Base-by-base conservation (phyloP, 306 rosid genomes). In the Vigna unguiculata region DNA sequence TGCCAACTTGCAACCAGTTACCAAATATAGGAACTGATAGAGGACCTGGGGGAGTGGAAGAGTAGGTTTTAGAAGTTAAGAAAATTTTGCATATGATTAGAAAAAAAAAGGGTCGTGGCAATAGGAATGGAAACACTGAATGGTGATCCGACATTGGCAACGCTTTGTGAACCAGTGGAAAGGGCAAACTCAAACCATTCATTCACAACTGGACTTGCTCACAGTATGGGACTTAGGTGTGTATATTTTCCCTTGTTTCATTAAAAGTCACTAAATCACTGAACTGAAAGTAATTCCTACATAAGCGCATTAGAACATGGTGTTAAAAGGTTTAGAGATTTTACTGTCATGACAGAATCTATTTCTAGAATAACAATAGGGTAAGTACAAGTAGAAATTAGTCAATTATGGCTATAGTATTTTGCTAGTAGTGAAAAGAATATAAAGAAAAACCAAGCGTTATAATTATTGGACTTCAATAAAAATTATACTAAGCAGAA, bases 101-200 rank as follows among this genome's bases (percentile, higher is more conserved):
- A n/a, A 4, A 69, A 36, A 53, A 52, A 77, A 38, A 72, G 20
- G 28, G 63, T 55, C 47, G 80, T 59, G 46, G 79, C 81, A 38
- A 4, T 10, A 25, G 64, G 72, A 67, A 77, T n/a, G 0, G 60
- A 47, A 40, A 43, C 36, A 43, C 52, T 6, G 40, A 40, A 22
- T 22, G 66, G 51, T 45, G 76, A 69, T 77, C 96, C 98, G 0
- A 76, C 91, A 24, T 83, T 88, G 72, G 98, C 98, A n/a, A 93
- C 96, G 54, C 82, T 77, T 5, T 93, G 98, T 83, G 98, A 93
- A 84, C 98, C 98, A 41, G 98, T 91, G 54, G 98, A 93, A 86
- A 83, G 72, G 72, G 90, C 89, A 59, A 93, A 93, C 80, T 93
- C 98, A 45, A 71, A 91, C 72, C 98, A 91, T 78, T 86, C 95